Conservation (phyloP, 2,329 filamentous ascomycete species). For the Sarocladiaceae sp. region DNA sequence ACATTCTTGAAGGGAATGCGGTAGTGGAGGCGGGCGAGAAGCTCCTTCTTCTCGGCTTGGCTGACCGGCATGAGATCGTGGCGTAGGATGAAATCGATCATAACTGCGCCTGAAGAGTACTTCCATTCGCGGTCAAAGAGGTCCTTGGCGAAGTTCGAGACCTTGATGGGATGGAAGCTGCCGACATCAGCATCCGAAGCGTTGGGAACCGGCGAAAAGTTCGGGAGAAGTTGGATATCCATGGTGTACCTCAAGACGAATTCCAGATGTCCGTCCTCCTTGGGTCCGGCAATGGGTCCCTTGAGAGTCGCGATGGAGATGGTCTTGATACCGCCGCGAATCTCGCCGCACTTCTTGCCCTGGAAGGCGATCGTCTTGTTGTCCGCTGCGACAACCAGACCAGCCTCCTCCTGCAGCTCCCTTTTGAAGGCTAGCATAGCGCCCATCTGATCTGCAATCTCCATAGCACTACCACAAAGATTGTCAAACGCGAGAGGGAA, state of each 20-base stretch:
- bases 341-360: background rate
- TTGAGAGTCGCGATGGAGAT: constrained; percentile 31
- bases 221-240: constrained; percentile 23
- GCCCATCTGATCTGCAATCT: constrained; percentile 20
- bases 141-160: constrained; percentile 20
- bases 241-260: constrained; percentile 31
- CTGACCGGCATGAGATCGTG: constrained; percentile 1
- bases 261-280: constrained; percentile 27
- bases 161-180: constrained; percentile 24
- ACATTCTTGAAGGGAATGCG: background rate
- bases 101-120: constrained; percentile 33
- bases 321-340: constrained; percentile 9
- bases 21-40: background rate
- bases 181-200: constrained; percentile 17
- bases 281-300: constrained; percentile 19
- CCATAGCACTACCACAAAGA: constrained; percentile 30
- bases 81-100: constrained; percentile 29
- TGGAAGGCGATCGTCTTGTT: constrained; percentile 16
- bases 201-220: background rate
- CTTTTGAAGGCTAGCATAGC: constrained; percentile 23
- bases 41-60: background rate
- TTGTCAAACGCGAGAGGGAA: constrained; percentile 31
- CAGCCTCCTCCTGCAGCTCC: constrained; percentile 28
- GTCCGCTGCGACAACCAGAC: constrained; percentile 19
- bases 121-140: constrained; percentile 26